Conservation (phyloP, 306 rosid species). For the Heteromeles arbutifolia region DNA sequence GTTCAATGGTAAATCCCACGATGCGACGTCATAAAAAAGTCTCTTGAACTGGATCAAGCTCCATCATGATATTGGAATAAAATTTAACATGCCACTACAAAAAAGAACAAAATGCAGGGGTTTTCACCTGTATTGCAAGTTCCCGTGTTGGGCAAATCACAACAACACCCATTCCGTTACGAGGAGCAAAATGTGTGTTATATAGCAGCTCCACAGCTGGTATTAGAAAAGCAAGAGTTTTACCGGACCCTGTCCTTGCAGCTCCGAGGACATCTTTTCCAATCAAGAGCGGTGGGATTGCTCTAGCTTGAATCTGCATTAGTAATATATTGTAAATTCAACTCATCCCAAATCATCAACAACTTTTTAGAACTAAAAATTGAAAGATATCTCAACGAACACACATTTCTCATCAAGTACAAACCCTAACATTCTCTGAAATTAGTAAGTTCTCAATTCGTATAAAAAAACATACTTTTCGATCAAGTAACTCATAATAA, state of each 20-base stretch:
- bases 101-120: not conserved
- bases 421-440: not conserved
- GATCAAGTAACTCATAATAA: no score
- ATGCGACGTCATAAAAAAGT: not conserved
- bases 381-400: not conserved
- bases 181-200: constrained; percentile 48
- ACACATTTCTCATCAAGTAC: not conserved
- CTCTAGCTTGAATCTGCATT: constrained; percentile 77
- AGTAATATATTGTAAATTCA: not conserved
- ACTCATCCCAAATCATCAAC: not conserved
- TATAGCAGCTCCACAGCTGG: constrained; percentile 81
- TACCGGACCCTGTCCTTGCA: constrained; percentile 96
- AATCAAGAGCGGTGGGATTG: constrained; percentile 57
- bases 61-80: not conserved
- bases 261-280: constrained; percentile 94
- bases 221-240: constrained; percentile 84
- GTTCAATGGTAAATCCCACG: not conserved
- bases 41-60: not conserved
- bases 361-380: not conserved
- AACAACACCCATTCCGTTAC: constrained; percentile 74
- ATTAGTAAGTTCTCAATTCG: not conserved
- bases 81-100: not conserved
- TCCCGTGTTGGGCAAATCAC: constrained; percentile 94
- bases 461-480: not conserved
- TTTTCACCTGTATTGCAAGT: constrained; percentile 84